These are phyloP conservation scores for Blepharisma japonicum DNA, from an alignment of 73 alveolate species.

Conservation along the genomic window DNA sequence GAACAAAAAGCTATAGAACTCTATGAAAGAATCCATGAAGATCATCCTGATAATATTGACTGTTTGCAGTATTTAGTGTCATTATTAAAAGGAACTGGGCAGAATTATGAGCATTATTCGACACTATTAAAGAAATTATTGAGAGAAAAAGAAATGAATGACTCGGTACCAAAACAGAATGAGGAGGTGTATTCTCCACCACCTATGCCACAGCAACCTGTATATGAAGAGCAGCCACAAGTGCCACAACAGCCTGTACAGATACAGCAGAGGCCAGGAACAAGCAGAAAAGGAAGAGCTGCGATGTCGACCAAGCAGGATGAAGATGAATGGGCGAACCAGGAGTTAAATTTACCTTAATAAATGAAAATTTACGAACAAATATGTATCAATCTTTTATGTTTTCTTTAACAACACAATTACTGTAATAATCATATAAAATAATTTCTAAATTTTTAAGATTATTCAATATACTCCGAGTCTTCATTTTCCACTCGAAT, in stretches of 20 bases:
- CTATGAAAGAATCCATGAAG: slow-evolving; percentile 64
- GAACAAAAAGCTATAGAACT: slow-evolving; percentile 40
- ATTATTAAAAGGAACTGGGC: slow-evolving; percentile 57
- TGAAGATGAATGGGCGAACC: neutral
- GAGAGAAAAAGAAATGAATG: slow-evolving; percentile 48
- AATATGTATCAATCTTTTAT: neutral
- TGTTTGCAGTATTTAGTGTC: slow-evolving; percentile 63
- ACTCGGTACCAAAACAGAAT: neutral
- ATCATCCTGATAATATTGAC: slow-evolving; percentile 76
- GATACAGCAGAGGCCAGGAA: slow-evolving; percentile 19
- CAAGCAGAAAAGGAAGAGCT: slow-evolving; percentile 27
- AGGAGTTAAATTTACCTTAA: neutral
- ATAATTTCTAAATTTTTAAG: neutral
- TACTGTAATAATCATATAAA: too few species aligned
- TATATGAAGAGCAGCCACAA: neutral
- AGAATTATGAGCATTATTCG: slow-evolving; percentile 49
- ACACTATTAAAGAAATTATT: slow-evolving; percentile 42
- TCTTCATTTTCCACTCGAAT: neutral
- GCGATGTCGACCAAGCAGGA: neutral
- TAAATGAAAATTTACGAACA: neutral
- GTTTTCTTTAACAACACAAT: too few species aligned
- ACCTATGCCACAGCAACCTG: slow-evolving; percentile 12
- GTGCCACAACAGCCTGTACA: neutral
- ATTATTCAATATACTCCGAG: neutral
- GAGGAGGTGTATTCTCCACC: neutral